These are phyloP conservation scores for Hamiltosporidium tvaerminnensis DNA, from an alignment of 371 early-diverging fungal genomes.

Conservation along the genomic window DNA sequence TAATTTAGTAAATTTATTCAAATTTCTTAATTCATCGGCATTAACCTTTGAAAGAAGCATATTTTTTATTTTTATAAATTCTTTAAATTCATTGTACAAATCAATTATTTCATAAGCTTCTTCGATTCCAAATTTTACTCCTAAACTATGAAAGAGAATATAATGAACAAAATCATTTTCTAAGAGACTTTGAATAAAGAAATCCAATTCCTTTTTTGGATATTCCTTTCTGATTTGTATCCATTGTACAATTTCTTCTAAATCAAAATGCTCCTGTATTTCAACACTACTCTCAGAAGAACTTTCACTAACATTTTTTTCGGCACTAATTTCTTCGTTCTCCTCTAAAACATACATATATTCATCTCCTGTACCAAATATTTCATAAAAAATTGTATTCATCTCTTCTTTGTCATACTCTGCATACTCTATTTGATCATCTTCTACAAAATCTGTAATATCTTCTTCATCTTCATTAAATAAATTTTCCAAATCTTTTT, in stretches of 20 bases:
- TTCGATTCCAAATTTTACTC: background rate
- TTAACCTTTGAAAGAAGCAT: too few relatives aligned
- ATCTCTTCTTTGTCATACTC: background rate
- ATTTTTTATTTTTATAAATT: too few relatives aligned
- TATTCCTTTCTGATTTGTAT: background rate
- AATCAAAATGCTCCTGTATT: background rate
- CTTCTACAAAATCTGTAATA: background rate
- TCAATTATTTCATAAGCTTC: background rate
- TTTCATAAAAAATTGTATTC: slow-evolving; percentile 6
- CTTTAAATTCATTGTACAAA: background rate
- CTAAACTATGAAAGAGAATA: background rate
- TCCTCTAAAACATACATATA: slow-evolving; percentile 31
- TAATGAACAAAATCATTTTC: background rate
- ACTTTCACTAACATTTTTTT: background rate
- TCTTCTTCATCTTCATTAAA: slow-evolving; percentile 9
- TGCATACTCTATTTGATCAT: slow-evolving; percentile 7
- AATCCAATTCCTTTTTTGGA: background rate
- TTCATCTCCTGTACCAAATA: slow-evolving; percentile 38
- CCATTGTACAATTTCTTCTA: background rate
- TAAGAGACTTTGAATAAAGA: background rate
- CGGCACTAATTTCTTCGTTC: background rate
- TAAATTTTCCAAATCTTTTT: background rate
- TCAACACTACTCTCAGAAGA: background rate
- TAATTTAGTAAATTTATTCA: too few relatives aligned
- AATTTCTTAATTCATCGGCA: too few relatives aligned